Evolutionary conservation across 139 green algal genomes (phyloP).

Genomic region (Chlamydomonas sp.): DNA sequence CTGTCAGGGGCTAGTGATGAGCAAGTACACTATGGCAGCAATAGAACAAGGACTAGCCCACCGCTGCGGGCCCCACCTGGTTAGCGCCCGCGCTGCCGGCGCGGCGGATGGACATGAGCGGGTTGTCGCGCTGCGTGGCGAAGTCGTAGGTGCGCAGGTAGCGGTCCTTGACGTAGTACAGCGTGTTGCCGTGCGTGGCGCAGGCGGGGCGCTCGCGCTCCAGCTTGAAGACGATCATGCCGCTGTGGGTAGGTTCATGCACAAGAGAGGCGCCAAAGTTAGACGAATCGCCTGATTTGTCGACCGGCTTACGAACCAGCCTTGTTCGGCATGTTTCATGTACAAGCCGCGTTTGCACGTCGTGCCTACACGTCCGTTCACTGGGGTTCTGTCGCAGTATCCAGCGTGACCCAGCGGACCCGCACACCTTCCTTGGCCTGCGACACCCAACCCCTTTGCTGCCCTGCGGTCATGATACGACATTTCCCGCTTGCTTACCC

Average conservation of each 20-base stretch:
- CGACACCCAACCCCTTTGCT: background rate
- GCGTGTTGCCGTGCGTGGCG: slow-evolving; percentile 75
- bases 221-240: slow-evolving; percentile 99
- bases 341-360: no score
- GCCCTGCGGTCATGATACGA: no score
- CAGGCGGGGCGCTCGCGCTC: slow-evolving; percentile 97
- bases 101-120: slow-evolving; percentile 90
- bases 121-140: slow-evolving; percentile 85
- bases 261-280: no score
- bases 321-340: no score
- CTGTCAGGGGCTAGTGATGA: no score
- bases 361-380: no score
- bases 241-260: slow-evolving; percentile 61
- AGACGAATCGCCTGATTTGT: no score
- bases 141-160: slow-evolving; percentile 97
- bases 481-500: slow-evolving; percentile 48
- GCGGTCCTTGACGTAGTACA: slow-evolving; percentile 99
- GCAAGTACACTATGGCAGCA: no score
- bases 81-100: slow-evolving; percentile 53
- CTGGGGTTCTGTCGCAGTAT: background rate
- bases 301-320: no score
- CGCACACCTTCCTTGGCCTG: background rate
- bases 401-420: background rate
- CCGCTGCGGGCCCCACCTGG: slow-evolving; percentile 37
- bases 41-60: background rate